These are phyloP conservation scores for Triglochin maritima DNA, from an alignment of 106 monocot genomes.

Conservation along the genomic window DNA sequence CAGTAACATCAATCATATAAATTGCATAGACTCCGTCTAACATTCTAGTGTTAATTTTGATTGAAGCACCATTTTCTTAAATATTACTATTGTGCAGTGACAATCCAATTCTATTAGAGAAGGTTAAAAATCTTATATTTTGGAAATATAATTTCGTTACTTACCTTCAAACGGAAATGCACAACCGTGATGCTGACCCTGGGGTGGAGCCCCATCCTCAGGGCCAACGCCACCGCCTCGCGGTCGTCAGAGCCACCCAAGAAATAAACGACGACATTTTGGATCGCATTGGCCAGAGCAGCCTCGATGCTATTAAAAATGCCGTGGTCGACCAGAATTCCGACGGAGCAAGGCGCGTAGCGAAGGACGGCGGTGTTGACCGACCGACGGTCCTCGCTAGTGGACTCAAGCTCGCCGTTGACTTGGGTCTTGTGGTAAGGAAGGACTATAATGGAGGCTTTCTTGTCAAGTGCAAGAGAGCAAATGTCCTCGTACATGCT, in stretches of 20 bases:
- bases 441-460: conserved; percentile 36
- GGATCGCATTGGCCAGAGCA: conserved; percentile 1
- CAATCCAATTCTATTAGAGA: background rate
- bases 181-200: conserved; percentile 31
- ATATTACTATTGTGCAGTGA: too few species aligned
- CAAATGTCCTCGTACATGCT: conserved; percentile 78
- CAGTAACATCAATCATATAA: too few species aligned
- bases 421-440: conserved; percentile 41
- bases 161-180: background rate
- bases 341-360: conserved; percentile 64
- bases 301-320: conserved; percentile 7
- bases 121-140: background rate
- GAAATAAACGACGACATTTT: conserved; percentile 44
- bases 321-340: conserved; percentile 39
- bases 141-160: background rate
- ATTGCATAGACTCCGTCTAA: too few species aligned
- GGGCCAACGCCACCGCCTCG: conserved; percentile 42
- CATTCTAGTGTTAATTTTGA: too few species aligned
- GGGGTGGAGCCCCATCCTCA: conserved; percentile 34
- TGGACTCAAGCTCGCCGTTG: conserved; percentile 18
- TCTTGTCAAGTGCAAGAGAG: conserved; percentile 41
- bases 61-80: too few species aligned
- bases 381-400: conserved; percentile 13
- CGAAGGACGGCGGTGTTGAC: conserved; percentile 31
- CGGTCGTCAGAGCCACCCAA: conserved; percentile 53